These are phyloP conservation scores for Agaricales sp. DNA, from an alignment of 1,284 basidiomycete genomes.

Conservation along the genomic window DNA sequence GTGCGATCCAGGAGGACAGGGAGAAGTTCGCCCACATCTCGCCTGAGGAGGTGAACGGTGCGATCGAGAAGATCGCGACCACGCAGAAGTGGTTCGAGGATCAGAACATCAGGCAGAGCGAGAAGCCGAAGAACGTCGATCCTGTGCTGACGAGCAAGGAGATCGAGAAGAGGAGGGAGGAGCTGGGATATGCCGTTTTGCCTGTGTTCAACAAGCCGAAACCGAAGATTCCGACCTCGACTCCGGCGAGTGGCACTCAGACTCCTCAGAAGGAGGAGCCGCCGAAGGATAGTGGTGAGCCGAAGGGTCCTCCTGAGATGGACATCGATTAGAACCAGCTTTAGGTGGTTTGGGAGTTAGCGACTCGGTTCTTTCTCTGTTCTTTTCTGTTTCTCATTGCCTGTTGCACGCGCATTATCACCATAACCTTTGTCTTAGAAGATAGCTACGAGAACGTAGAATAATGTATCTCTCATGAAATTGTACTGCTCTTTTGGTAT, in stretches of 20 bases:
- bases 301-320: constrained; percentile 60
- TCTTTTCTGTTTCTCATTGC: too few relatives aligned
- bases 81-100: constrained; percentile 92
- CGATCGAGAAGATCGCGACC: constrained; percentile 75
- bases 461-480: too few relatives aligned
- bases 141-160: constrained; percentile 74
- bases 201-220: constrained; percentile 83
- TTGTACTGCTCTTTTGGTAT: too few relatives aligned
- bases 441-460: too few relatives aligned
- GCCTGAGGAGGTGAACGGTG: constrained; percentile 74
- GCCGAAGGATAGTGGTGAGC: constrained; percentile 24
- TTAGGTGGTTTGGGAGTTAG: too few relatives aligned
- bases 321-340: constrained; percentile 74
- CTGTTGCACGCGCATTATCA: too few relatives aligned
- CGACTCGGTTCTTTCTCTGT: too few relatives aligned
- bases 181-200: constrained; percentile 75
- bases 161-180: constrained; percentile 82
- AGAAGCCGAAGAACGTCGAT: constrained; percentile 80
- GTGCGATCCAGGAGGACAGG: constrained; percentile 56
- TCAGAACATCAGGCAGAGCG: constrained; percentile 74
- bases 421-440: too few relatives aligned
- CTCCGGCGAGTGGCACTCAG: constrained; percentile 52
- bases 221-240: constrained; percentile 66
- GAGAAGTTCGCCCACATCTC: constrained; percentile 75
- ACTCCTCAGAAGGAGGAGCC: constrained; percentile 35